Evolutionary conservation across 495 filamentous ascomycete genomes (phyloP).

Genomic region (Hyaloscypha variabilis): DNA sequence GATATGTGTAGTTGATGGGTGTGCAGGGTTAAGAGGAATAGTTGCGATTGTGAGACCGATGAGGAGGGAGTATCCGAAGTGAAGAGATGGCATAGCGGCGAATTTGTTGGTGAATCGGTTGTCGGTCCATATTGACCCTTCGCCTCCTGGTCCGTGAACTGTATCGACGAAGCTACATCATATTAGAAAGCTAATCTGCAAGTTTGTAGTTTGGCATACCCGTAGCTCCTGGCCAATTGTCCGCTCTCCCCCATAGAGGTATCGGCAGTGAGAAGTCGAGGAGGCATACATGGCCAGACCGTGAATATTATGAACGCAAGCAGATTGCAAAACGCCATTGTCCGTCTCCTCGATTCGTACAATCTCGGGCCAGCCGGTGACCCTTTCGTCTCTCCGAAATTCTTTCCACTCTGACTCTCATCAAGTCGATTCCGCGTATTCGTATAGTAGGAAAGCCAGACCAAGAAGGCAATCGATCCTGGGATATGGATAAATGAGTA

Average conservation of each 20-base stretch:
- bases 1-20: constrained; percentile 13
- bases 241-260: constrained; percentile 44
- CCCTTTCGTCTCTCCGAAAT: constrained; percentile 32
- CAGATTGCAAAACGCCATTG: constrained; percentile 74
- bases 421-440: constrained; percentile 47
- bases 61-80: constrained; percentile 79
- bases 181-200: neutral
- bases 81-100: constrained; percentile 80
- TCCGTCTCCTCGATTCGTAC: constrained; percentile 65
- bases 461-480: constrained; percentile 71
- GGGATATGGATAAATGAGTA: constrained; percentile 87
- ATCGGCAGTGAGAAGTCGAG: constrained; percentile 64
- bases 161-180: constrained; percentile 70
- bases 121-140: constrained; percentile 70
- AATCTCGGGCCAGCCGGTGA: constrained; percentile 43
- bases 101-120: constrained; percentile 64
- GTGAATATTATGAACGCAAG: constrained; percentile 79
- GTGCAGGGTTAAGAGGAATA: constrained; percentile 30
- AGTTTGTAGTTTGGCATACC: neutral
- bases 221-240: constrained; percentile 53
- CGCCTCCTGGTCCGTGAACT: constrained; percentile 66
- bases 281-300: constrained; percentile 81
- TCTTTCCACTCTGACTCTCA: constrained; percentile 40
- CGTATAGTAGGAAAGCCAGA: constrained; percentile 69
- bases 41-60: constrained; percentile 68